Base-by-base conservation (phyloP, 768 basidiomycete genomes). In the Tremella mesenterica region DNA sequence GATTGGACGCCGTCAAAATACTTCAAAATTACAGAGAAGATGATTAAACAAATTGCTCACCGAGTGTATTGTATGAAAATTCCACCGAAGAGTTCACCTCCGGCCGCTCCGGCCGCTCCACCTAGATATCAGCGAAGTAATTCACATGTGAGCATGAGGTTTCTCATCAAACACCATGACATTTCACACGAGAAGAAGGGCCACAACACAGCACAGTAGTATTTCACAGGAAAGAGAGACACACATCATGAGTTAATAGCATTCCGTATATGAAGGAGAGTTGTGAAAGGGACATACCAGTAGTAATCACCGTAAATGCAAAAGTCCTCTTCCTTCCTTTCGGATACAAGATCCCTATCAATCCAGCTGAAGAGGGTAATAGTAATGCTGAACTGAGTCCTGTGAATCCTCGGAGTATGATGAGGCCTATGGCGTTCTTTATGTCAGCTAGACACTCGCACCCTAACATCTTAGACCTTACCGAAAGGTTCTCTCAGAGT, bases 61-160 rank as follows among this genome's bases (percentile, higher is more conserved):
- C 20, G 36, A 38, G 39, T 12, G 38, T 44, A 56, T 13, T 26
- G 20, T 7, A 51, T 25, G 33, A 56, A 56, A 20, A 46, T 27
- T 4, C 54, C 54, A 10, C 41, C 48, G n/a, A 56, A 14, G 7
- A 56, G 4, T 43, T 50, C 34, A 1, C 54, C 54, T 9, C 36
- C 21, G 6, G 48, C 48, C 7, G 48, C 44, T 4, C 54, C 54
- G 3, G 41, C 49, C 12, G 53, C 53, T 3, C 53, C 53, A 25
- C 47, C 53, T 54, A 41, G n/a, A n/a, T n/a, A 16, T 29, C 18
- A 16, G 27, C 27, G 27, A n/a, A 12, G 43, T 23, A n/a, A n/a
- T n/a, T n/a, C n/a, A n/a, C n/a, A n/a, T n/a, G n/a, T n/a, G n/a
- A n/a, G n/a, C n/a, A n/a, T n/a, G n/a, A n/a, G n/a, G n/a, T n/a